phyloP scores from a whole-genome alignment of 78 protist genomes.

The Dictyostelium capitatum region DNA sequence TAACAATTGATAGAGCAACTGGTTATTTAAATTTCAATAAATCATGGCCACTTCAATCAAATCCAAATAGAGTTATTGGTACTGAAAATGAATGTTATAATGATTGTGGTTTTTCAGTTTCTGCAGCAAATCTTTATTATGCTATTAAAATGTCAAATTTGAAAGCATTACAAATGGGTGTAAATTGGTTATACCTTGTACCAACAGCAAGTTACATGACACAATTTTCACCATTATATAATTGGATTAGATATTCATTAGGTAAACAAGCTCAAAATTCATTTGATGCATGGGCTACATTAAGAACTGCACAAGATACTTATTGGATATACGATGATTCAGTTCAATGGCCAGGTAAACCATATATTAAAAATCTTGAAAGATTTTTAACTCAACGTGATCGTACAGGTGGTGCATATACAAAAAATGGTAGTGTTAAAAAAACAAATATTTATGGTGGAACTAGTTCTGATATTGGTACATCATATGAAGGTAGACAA shows the following conservation, averaged over 20 bases:
- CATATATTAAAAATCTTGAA: conserved; percentile 56
- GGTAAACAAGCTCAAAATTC: conserved; percentile 4
- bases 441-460: conserved; percentile 6
- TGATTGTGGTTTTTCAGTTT: conserved; percentile 28
- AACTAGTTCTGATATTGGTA: neutral
- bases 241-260: conserved; percentile 40
- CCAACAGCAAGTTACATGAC: neutral
- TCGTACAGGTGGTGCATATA: conserved; percentile 15
- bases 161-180: conserved; percentile 70
- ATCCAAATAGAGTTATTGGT: conserved; percentile 66
- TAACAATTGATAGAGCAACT: neutral
- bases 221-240: neutral
- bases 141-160: conserved; percentile 68
- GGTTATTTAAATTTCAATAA: conserved; percentile 26
- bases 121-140: neutral
- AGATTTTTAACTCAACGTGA: conserved; percentile 30
- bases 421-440: neutral
- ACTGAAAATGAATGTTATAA: conserved; percentile 72
- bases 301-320: conserved; percentile 44
- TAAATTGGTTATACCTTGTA: conserved; percentile 58
- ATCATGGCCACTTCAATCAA: conserved; percentile 26
- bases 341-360: conserved; percentile 11
- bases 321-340: conserved; percentile 4
- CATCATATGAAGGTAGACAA: conserved; percentile 39
- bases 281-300: conserved; percentile 62